Evolutionary conservation across 2,329 filamentous ascomycete genomes (phyloP).

Genomic region (Aureobasidium pullulans): DNA sequence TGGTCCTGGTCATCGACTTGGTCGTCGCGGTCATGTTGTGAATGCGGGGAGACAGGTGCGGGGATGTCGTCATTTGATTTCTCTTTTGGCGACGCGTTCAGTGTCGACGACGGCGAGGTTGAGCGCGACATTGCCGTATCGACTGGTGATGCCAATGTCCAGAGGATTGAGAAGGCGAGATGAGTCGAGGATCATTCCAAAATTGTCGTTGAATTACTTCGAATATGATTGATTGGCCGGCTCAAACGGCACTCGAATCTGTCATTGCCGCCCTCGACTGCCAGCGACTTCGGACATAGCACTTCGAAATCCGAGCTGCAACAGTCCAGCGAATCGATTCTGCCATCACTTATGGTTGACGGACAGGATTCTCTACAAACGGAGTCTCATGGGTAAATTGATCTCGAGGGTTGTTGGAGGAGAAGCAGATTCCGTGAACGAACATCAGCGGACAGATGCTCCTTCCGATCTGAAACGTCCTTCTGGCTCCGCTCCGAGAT

Average conservation of each 20-base stretch:
- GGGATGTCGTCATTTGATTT: neutral
- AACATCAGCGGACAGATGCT: neutral
- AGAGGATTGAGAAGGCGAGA: neutral
- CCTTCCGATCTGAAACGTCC: neutral
- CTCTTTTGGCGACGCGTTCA: neutral
- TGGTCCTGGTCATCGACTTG: too few relatives aligned
- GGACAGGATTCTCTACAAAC: neutral
- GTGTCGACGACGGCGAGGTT: neutral
- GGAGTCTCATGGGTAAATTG: too few relatives aligned
- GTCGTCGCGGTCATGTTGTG: neutral
- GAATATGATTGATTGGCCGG: neutral
- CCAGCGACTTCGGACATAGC: neutral
- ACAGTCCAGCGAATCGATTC: neutral
- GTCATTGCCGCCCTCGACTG: neutral
- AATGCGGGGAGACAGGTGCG: neutral
- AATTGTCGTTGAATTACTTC: neutral
- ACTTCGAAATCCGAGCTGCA: neutral
- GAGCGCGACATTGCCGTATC: neutral
- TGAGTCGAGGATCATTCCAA: neutral
- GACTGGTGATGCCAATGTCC: neutral
- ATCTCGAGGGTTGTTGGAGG: too few relatives aligned
- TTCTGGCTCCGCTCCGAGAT: neutral
- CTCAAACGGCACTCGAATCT: slow-evolving; percentile 8
- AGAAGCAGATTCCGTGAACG: too few relatives aligned
- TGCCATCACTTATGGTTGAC: neutral